A percentile compares a stretch with the other conserved stretches of the same genome.
These are phyloP conservation scores for Clonostachys solani DNA, from an alignment of 2,329 filamentous ascomycete genomes.

Conservation along the genomic window DNA sequence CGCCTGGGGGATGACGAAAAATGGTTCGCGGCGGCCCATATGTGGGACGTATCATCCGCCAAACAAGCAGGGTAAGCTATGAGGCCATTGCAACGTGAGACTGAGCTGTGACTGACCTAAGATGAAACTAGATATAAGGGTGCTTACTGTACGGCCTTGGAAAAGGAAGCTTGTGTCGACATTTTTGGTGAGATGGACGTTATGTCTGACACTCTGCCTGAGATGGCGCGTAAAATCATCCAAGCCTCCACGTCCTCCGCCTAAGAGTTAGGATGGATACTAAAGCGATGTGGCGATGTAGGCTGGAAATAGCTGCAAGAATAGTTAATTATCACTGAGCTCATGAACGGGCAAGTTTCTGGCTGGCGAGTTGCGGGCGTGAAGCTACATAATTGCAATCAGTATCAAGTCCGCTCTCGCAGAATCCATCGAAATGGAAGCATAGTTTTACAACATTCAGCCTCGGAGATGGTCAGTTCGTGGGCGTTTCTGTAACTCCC, in stretches of 20 bases:
- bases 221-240: slow-evolving; percentile 39
- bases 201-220: slow-evolving; percentile 35
- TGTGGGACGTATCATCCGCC: slow-evolving; percentile 54
- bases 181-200: slow-evolving; percentile 49
- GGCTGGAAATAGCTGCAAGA: no score
- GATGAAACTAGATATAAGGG: slow-evolving; percentile 36
- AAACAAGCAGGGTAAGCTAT: slow-evolving; percentile 31
- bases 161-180: slow-evolving; percentile 43
- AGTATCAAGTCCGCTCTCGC: no score
- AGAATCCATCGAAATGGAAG: no score
- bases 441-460: no score
- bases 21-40: slow-evolving; percentile 56
- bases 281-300: no score
- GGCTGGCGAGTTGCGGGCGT: no score
- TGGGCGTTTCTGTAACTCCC: no score
- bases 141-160: slow-evolving; percentile 47
- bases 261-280: no score
- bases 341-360: no score
- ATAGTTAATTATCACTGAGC: no score
- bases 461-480: no score
- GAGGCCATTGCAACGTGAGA: neutral
- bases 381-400: no score
- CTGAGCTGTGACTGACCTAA: neutral
- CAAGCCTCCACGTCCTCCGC: slow-evolving; percentile 1
- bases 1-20: slow-evolving; percentile 30